These are phyloP conservation scores for Rhizoctonia solani DNA, from an alignment of 1,284 basidiomycete genomes.

Conservation along the genomic window DNA sequence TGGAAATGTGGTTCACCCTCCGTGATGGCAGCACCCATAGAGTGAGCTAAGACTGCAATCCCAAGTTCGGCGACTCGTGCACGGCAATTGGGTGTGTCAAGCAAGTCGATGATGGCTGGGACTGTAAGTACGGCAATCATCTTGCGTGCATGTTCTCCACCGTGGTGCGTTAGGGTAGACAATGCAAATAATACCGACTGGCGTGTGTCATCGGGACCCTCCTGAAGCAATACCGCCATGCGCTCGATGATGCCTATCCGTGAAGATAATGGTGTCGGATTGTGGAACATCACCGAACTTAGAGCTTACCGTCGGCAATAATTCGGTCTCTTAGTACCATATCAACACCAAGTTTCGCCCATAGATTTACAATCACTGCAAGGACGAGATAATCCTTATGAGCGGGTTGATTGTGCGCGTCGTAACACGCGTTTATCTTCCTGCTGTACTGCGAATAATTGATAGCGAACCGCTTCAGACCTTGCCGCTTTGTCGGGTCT, in stretches of 20 bases:
- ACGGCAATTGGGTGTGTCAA: conserved; percentile 11
- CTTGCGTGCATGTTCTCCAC: conserved; percentile 7
- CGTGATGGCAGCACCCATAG: neutral
- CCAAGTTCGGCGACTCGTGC: conserved; percentile 17
- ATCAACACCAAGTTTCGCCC: conserved; percentile 25
- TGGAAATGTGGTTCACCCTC: neutral
- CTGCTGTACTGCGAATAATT: conserved; percentile 7
- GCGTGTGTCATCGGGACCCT: conserved; percentile 4
- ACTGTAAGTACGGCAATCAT: conserved; percentile 8
- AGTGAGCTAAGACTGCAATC: conserved; percentile 10
- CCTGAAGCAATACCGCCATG: conserved; percentile 15
- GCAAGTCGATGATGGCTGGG: conserved; percentile 6
- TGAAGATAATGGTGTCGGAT: neutral
- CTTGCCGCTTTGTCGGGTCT: conserved; percentile 28
- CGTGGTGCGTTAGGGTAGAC: conserved; percentile 29
- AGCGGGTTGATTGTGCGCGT: conserved; percentile 7
- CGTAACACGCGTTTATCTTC: conserved; percentile 27
- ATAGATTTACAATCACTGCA: conserved; percentile 13
- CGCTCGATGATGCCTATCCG: conserved; percentile 12
- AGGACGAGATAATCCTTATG: conserved; percentile 23
- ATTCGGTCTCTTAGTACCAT: conserved; percentile 13
- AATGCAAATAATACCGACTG: conserved; percentile 22
- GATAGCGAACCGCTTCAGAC: conserved; percentile 10
- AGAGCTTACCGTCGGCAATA: conserved; percentile 4
- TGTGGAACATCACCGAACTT: neutral